Conservation (phyloP, 2,329 filamentous ascomycete species). For the Beauveria asiatica region DNA sequence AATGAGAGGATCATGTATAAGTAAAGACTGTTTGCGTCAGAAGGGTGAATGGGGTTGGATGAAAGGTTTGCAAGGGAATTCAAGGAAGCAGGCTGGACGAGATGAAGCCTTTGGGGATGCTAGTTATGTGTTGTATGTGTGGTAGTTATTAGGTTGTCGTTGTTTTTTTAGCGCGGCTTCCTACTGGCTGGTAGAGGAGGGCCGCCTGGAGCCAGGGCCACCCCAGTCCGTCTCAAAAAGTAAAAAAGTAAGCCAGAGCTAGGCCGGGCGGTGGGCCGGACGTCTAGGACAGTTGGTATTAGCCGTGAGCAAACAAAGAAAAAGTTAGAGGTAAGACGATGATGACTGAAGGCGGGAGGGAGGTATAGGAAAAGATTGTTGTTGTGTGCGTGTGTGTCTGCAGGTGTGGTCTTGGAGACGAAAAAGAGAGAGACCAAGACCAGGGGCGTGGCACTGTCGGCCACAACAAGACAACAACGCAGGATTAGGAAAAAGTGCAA, state of each 20-base stretch:
- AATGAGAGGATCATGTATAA: constrained; percentile 23
- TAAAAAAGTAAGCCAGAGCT: not conserved
- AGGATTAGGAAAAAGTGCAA: constrained; percentile 3
- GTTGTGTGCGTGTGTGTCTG: not conserved
- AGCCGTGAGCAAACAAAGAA: not conserved
- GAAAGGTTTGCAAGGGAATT: not conserved
- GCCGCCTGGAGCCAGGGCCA: constrained; percentile 5
- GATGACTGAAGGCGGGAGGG: not conserved
- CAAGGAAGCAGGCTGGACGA: not conserved
- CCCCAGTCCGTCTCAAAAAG: constrained; percentile 2
- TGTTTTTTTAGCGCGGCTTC: constrained; percentile 8
- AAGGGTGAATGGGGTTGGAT: too few relatives aligned
- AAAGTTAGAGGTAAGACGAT: not conserved
- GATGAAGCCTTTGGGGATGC: not conserved
- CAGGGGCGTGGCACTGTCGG: not conserved
- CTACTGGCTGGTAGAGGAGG: constrained; percentile 1
- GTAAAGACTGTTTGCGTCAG: too few relatives aligned
- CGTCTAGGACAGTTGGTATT: not conserved
- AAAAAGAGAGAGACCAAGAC: not conserved
- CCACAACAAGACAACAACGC: not conserved
- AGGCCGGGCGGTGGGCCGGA: not conserved
- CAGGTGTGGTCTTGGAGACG: not conserved
- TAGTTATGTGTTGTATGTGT: constrained; percentile 4
- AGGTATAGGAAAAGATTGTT: not conserved
- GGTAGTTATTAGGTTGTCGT: not conserved